These are phyloP conservation scores for Spirogloea muscicola DNA, from an alignment of 139 green algal species.

Conservation along the genomic window DNA sequence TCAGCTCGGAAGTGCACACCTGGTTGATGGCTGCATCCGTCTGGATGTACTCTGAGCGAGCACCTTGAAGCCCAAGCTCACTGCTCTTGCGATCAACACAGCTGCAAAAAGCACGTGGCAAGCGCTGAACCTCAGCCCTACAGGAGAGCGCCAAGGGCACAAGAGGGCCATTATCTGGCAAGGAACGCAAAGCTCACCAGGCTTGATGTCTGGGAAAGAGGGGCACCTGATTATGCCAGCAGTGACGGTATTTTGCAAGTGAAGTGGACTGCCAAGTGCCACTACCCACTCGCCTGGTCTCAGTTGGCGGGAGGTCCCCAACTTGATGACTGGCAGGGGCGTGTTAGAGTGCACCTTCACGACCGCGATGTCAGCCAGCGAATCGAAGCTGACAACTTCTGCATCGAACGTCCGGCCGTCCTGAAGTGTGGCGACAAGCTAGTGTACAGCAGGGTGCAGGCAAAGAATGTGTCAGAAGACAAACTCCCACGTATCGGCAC, in stretches of 20 bases:
- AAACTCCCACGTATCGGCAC: constrained; percentile 7
- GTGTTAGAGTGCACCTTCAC: constrained; percentile 44
- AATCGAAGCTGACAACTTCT: constrained; percentile 50
- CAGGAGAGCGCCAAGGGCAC: too few relatives aligned
- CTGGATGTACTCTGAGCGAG: constrained; percentile 53
- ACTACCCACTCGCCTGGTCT: constrained; percentile 53
- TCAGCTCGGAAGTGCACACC: too few relatives aligned
- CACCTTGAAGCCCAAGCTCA: constrained; percentile 35
- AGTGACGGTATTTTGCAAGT: constrained; percentile 54
- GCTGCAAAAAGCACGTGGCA: too few relatives aligned
- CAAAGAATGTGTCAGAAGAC: constrained; percentile 27
- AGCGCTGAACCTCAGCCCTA: too few relatives aligned
- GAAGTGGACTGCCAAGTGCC: constrained; percentile 45
- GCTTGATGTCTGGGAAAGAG: too few relatives aligned
- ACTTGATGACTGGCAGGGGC: constrained; percentile 38
- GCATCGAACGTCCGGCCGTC: constrained; percentile 73
- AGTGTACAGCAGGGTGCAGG: not conserved
- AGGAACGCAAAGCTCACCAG: not conserved
- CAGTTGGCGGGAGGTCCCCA: constrained; percentile 38
- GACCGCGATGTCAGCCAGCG: constrained; percentile 47
- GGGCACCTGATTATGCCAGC: constrained; percentile 45
- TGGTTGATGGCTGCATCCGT: constrained; percentile 56
- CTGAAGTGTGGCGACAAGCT: constrained; percentile 63
- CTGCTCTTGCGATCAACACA: constrained; percentile 52
- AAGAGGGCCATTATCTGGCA: too few relatives aligned